phyloP scores from a whole-genome alignment of 768 basidiomycete genomes.

The Suillus clintonianus region DNA sequence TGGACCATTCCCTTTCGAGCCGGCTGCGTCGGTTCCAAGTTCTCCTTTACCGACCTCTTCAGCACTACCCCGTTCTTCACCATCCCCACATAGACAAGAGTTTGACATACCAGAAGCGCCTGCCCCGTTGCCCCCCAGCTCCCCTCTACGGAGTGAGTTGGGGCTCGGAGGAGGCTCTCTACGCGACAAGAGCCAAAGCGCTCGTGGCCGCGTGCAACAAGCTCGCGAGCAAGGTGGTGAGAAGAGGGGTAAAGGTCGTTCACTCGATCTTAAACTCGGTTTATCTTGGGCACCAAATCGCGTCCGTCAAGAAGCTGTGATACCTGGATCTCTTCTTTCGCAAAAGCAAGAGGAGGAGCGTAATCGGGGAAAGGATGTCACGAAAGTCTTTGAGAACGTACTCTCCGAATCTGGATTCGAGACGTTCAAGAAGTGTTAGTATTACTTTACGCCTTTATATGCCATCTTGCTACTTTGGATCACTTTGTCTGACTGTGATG shows the following conservation, averaged over 20 bases:
- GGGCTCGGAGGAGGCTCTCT: constrained; percentile 31
- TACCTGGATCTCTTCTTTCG: constrained; percentile 40
- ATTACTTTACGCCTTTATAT: constrained; percentile 1
- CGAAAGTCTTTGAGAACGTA: constrained; percentile 38
- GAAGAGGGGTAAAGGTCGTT: constrained; percentile 59
- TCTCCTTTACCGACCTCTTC: constrained; percentile 26
- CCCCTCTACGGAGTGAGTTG: constrained; percentile 31
- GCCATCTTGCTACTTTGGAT: neutral
- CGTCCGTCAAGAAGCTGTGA: constrained; percentile 65
- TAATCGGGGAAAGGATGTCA: constrained; percentile 33
- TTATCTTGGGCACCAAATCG: constrained; percentile 73
- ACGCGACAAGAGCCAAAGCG: constrained; percentile 25
- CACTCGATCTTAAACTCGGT: constrained; percentile 69
- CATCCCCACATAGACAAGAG: constrained; percentile 8
- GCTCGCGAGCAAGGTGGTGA: constrained; percentile 17
- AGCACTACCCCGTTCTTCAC: constrained; percentile 15
- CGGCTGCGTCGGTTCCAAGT: constrained; percentile 56
- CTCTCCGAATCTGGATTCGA: constrained; percentile 38
- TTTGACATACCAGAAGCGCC: constrained; percentile 9
- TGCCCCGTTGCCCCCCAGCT: constrained; percentile 12
- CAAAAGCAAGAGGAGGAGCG: constrained; percentile 21
- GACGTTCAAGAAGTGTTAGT: constrained; percentile 65
- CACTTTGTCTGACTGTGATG: constrained; percentile 14
- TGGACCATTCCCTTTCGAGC: constrained; percentile 69
- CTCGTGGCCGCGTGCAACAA: constrained; percentile 16